Evolutionary conservation across 108 stramenopile species (phyloP).

Genomic region (Nitzschia sp.): DNA sequence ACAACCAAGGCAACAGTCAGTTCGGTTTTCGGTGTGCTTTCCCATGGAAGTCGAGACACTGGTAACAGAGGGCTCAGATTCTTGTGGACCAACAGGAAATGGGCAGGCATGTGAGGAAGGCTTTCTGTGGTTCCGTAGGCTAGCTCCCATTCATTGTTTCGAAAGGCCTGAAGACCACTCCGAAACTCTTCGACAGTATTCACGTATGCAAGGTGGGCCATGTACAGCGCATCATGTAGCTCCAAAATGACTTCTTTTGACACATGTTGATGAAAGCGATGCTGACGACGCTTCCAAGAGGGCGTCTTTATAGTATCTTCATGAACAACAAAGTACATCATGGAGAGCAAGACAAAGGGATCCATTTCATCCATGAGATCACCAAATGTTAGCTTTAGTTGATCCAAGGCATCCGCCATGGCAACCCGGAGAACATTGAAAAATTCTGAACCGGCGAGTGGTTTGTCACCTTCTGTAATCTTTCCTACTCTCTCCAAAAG

Average conservation of each 20-base stretch:
- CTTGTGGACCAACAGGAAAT: slow-evolving; percentile 37
- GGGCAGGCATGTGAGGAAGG: slow-evolving; percentile 62
- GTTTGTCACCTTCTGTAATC: slow-evolving; percentile 2
- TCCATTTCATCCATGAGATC: slow-evolving; percentile 19
- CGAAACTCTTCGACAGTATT: slow-evolving; percentile 63
- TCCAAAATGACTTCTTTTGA: slow-evolving; percentile 48
- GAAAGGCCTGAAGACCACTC: slow-evolving; percentile 38
- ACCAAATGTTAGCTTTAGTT: slow-evolving; percentile 22
- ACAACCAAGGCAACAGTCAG: slow-evolving; percentile 69
- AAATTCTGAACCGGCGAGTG: slow-evolving; percentile 14
- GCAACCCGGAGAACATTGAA: slow-evolving; percentile 1
- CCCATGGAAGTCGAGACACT: slow-evolving; percentile 38
- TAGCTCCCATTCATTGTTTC: slow-evolving; percentile 44
- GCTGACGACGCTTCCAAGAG: slow-evolving; percentile 72
- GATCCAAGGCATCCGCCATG: slow-evolving; percentile 12
- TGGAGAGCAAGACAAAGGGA: slow-evolving; percentile 17
- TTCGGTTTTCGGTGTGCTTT: slow-evolving; percentile 33
- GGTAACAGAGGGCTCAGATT: slow-evolving; percentile 18
- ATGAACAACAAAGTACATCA: slow-evolving; percentile 64
- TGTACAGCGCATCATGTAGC: slow-evolving; percentile 63
- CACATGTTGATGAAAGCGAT: slow-evolving; percentile 59
- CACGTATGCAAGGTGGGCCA: slow-evolving; percentile 73
- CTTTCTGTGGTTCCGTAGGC: slow-evolving; percentile 61
- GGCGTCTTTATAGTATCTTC: slow-evolving; percentile 69
- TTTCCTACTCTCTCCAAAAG: background rate